A percentile compares a stretch with the other conserved stretches of the same genome.
Evolutionary conservation across 257 asterid species (phyloP).

Genomic region (Salvia hispanica): DNA sequence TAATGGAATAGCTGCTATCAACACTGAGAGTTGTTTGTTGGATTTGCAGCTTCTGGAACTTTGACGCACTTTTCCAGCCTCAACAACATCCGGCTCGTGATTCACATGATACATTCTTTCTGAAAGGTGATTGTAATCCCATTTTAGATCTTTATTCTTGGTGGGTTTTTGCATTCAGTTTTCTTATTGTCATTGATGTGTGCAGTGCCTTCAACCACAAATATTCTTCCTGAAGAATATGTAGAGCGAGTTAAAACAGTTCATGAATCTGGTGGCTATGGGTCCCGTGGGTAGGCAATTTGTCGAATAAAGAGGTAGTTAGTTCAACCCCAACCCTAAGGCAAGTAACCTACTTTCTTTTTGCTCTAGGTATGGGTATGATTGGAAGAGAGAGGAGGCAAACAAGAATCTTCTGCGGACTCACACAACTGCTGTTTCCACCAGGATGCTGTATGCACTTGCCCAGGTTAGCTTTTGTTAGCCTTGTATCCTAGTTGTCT

Average conservation of each 20-base stretch:
- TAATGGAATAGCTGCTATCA: background rate
- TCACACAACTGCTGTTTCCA: constrained; percentile 97
- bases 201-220: constrained; percentile 84
- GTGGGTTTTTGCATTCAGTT: constrained; percentile 13
- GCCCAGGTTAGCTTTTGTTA: constrained; percentile 65
- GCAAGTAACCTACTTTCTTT: constrained; percentile 12
- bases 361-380: constrained; percentile 72
- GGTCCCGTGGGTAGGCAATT: constrained; percentile 82
- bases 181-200: constrained; percentile 30
- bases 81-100: constrained; percentile 99
- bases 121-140: constrained; percentile 58
- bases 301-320: constrained; percentile 9
- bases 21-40: constrained; percentile 14
- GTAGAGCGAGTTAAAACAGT: constrained; percentile 82
- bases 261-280: constrained; percentile 93
- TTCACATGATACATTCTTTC: constrained; percentile 96
- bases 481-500: constrained; percentile 1
- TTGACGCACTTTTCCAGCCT: constrained; percentile 98
- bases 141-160: constrained; percentile 27
- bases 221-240: constrained; percentile 83
- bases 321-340: constrained; percentile 20
- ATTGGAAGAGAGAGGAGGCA: constrained; percentile 98
- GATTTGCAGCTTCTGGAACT: constrained; percentile 86
- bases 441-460: constrained; percentile 87
- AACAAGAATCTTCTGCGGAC: constrained; percentile 94